Evolutionary conservation across 2,329 filamentous ascomycete species (phyloP).

Genomic region (Periconia sp.): DNA sequence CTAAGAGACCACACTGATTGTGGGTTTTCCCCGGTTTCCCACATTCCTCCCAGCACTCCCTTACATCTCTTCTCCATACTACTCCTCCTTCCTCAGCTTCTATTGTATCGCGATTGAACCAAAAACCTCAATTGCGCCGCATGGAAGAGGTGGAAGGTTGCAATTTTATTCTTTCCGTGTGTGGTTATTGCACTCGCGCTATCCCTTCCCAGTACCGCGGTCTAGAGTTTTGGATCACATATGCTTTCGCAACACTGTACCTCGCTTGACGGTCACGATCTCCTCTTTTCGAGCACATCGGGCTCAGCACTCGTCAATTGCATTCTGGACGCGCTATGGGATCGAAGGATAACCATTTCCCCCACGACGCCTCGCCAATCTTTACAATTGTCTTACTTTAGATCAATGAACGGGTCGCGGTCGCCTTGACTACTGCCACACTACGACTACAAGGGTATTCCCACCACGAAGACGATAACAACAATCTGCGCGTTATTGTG

Average conservation of each 20-base stretch:
- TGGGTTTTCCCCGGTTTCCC: background rate
- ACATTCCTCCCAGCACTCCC: background rate
- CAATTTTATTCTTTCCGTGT: background rate
- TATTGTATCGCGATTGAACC: background rate
- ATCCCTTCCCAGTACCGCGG: background rate
- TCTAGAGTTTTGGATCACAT: background rate
- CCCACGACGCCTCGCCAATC: no score
- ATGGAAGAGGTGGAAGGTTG: background rate
- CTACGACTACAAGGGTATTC: background rate
- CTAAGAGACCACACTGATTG: background rate
- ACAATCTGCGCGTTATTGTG: background rate
- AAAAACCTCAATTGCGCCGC: background rate
- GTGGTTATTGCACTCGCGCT: background rate
- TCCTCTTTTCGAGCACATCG: background rate
- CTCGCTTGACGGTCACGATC: background rate
- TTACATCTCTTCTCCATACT: background rate
- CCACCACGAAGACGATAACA: background rate
- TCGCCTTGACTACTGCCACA: no score
- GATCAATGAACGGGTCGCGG: no score
- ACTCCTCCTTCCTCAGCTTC: background rate
- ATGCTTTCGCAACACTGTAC: no score
- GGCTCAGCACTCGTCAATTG: background rate
- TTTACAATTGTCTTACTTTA: no score
- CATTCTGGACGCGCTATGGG: background rate
- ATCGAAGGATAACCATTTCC: no score